These are phyloP conservation scores for Cyphellophora attinorum DNA, from an alignment of 2,329 filamentous ascomycete species.

Conservation along the genomic window DNA sequence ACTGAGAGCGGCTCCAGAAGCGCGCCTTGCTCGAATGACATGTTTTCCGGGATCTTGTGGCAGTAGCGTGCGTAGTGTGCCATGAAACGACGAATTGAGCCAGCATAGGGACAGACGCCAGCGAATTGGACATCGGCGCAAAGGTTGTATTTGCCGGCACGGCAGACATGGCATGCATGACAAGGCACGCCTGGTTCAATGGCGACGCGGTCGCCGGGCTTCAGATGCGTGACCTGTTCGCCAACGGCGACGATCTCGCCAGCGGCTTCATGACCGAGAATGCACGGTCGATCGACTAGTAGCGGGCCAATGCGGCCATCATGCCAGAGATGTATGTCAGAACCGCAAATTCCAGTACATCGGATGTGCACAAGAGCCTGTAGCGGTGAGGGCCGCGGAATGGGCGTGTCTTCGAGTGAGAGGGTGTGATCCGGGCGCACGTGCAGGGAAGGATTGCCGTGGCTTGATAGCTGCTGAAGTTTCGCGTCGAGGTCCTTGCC, in stretches of 20 bases:
- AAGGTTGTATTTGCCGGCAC: constrained; percentile 30
- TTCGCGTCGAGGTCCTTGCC: no score
- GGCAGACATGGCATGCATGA: constrained; percentile 25
- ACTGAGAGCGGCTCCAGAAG: constrained; percentile 57
- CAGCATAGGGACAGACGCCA: constrained; percentile 41
- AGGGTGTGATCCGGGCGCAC: constrained; percentile 52
- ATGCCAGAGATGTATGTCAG: constrained; percentile 30
- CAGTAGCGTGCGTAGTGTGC: constrained; percentile 52
- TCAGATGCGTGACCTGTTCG: constrained; percentile 13
- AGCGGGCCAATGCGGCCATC: constrained; percentile 31
- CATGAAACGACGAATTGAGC: constrained; percentile 53
- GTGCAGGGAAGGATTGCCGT: constrained; percentile 46
- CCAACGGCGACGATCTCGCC: constrained; percentile 20
- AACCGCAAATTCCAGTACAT: constrained; percentile 33
- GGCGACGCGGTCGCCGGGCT: constrained; percentile 22
- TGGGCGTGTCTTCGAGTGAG: constrained; percentile 48
- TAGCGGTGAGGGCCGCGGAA: constrained; percentile 40
- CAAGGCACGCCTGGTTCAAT: constrained; percentile 28
- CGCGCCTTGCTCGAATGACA: constrained; percentile 51
- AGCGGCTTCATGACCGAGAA: constrained; percentile 26
- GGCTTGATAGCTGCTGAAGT: no score
- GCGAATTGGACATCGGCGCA: constrained; percentile 50
- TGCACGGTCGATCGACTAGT: constrained; percentile 57
- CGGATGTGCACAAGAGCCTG: constrained; percentile 33
- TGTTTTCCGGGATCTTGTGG: constrained; percentile 45